Base-by-base conservation (phyloP, 2,329 filamentous ascomycete species). In the Thielaviopsis ethacetica region DNA sequence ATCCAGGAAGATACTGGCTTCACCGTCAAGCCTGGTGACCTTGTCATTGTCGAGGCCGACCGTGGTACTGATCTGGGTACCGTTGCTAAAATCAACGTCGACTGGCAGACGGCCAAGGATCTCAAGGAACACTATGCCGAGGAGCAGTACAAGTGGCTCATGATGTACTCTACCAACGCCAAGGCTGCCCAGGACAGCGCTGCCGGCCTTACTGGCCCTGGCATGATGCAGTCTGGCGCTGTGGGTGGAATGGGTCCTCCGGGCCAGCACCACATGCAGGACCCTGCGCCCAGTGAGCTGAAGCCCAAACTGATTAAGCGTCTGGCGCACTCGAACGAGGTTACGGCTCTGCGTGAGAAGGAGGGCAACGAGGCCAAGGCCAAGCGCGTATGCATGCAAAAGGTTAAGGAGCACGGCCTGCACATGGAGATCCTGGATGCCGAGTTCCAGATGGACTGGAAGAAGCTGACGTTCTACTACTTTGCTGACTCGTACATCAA, bases 361-460 rank as follows among this genome's bases (percentile, higher is more conserved):
- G 93, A 98, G 73, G 91, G 91, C 47, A 93, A 94, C 63, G 93
- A 98, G 71, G 93, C 93, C 19, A 97, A 97, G 71, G 93, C 93
- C 1, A 97, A 98, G 74, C 83, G 93, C 59, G 86, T 95, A 51
- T 96, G 91, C 69, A 93, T 95, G 76, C 88, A 95, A 66, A 98
- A 97, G 71, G 93, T 96, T 58, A 86, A 86, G 64, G 91, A 97
- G 67, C 91, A 97, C 70, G 85, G 88, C 54, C 78, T 97, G 27
- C 91, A 94, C 66, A 97, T 98, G 93, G 93, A 98, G 71, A 97
- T 98, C 63, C 81, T 98, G 6, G 93, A 98, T 72, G 93, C 93
- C 4, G 93, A 98, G 69, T 98, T 96, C 68, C 93, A 98, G 68
- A 94, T 95, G 91, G 93, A 98, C 70, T 96, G 90, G 83, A 95